Evolutionary conservation across 805 yeast genomes (phyloP), one percentile per base, ranked within the genome.

Genomic region (Wickerhamiella vanderwaltii): DNA sequence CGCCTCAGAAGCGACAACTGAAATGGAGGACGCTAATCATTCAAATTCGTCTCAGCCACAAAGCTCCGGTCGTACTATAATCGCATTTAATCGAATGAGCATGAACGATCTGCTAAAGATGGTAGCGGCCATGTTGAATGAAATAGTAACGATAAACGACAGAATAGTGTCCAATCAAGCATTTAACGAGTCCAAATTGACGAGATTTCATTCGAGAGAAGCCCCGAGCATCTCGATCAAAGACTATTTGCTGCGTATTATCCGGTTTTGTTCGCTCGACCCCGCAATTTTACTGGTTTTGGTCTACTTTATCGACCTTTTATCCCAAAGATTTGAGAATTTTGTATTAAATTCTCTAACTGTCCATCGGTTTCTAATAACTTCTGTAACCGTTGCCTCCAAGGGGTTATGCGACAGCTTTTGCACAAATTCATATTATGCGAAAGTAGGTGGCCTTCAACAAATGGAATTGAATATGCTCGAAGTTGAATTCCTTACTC

Each of bases 371-470:
- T 91, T 86, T 54, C 61, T 88, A 41, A 67, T 88, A 30, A 87
- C 95, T 0, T 91, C 95, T 1, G 86, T 95, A 0, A 82, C 93
- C 46, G 75, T 88, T 2, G 94, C 91, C 0, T 78, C 88, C 48
- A 88, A 88, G 58, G 88, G 94, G 1, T 68, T 51, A 34, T 52
- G 95, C 60, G 98, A 88, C 62, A 79, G 87, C 19, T 88, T 91
- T 60, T 87, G 91, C 61, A 85, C 95, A 12, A 88, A 87, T 60
- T 72, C 79, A 34, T 95, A 91, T 59, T 88, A 91, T 55, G 94
- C 97, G 9, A 82, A 81, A 57, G 96, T 91, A 15, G 98, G 98
- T 3, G 97, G 98, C 46, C 42, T 54, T 6, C 48, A 52, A 22
- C 49, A 50, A 9, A 52, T 52, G 31, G 99, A 91, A 59, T 86